Evolutionary conservation across 2,329 filamentous ascomycete species (phyloP), one percentile per base, ranked within the genome.

Genomic region (Sclerotinia spermophila): DNA sequence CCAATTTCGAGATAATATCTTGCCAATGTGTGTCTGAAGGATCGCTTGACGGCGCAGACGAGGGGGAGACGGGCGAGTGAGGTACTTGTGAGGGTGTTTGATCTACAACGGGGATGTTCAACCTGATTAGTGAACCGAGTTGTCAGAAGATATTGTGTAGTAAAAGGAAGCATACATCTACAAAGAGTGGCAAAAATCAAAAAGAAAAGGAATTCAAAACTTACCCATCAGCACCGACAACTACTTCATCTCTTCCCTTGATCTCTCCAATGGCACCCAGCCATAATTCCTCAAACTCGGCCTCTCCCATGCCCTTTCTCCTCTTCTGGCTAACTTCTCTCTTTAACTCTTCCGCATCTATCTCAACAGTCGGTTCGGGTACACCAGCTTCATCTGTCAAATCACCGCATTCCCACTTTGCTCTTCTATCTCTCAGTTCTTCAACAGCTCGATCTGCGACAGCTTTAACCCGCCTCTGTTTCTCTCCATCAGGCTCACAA

Each of bases 401-500:
- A 72, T 93, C 90, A 27, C 94, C 93, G 77, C 96, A 99, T 82
- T 99, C 96, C 77, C 90, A 97, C 77, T 94, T 90, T 69, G 96
- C 96, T 71, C 93, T 89, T 55, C 92, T 89, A 75, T 97, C 89
- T 68, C 96, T 88, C 64, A 99, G 86, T 76, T 94, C 91, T 77
- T 97, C 93, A 5, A 98, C 87, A 2, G 92, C 94, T 79, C 90
- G 92, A 79, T 98, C 91, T 11, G 94, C 93, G 24, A 99, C 93
- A 30, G 90, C 88, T 77, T 95, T 93, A 64, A 98, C 91, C 27
- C 92, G 91, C 53, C 93, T 89, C 11, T 91, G 93, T 80, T 97
- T 97, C 77, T 96, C 93, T 72, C 94, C 94, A 80, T 99, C 96
- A 0, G 96, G 92, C 81, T 97, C 95, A 80, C 96, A 99, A 6